Evolutionary conservation across 345 rosid genomes (phyloP), one percentile per base, ranked within the genome.

Genomic region (Eucalyptus polyanthemos): DNA sequence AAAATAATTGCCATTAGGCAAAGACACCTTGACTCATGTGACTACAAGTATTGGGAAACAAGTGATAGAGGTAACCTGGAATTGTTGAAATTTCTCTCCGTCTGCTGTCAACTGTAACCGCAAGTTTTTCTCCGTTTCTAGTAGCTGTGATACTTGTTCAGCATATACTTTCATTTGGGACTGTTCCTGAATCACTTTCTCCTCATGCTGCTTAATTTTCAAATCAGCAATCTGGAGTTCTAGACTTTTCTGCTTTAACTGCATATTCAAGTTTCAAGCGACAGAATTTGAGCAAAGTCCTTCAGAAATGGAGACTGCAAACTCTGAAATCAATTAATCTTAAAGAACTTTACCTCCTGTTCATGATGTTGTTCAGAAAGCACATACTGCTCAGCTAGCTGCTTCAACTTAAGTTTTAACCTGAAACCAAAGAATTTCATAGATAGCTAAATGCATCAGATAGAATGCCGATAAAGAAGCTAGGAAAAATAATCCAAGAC

Each of bases 31-130:
- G 31, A 53, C 42, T 24, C 86, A 62, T 16, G 25, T 24, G 27
- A 76, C 45, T 76, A 14, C 45, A 21, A 76, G 7, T 76, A 22
- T 21, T 76, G 83, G 47, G 76, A 87, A 69, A 91, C 89, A 89
- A 65, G 67, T 37, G 27, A 76, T 37, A 11, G 14, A 37, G 27
- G 31, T 86, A 51, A 97, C 99, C 98, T 97, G 99, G 90, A 97
- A 96, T 88, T 96, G 97, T 91, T 95, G 99, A 91, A 97, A 97
- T 87, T 97, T 97, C 89, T 97, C 99, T 89, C 99, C 99, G 88
- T 97, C 99, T 53, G 97, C 94, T 34, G 98, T 96, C 92, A 96
- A 93, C 92, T 97, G 98, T 92, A 92, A 69, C 88, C 98, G 97
- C 92, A 97, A 94, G 89, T 93, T 94, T 90, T 97, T 97, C 94